Evolutionary conservation across 2,329 filamentous ascomycete species (phyloP).

Genomic region (Ceratocystis papillata): DNA sequence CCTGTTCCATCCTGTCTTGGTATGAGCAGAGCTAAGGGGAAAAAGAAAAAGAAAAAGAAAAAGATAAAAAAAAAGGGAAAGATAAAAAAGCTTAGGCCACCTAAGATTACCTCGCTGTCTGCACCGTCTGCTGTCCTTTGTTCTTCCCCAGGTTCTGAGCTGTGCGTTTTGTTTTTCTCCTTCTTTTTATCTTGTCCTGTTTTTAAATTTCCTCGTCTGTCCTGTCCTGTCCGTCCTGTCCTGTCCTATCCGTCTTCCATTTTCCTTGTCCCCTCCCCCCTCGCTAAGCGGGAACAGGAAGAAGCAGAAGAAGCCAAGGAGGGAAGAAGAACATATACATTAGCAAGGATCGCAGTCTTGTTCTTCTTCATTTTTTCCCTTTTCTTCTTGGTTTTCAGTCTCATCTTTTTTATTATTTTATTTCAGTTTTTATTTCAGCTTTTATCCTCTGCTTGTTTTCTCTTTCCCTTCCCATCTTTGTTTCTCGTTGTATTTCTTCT

Average conservation of each 20-base stretch:
- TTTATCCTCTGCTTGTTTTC: not conserved
- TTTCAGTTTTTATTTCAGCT: conserved; percentile 4
- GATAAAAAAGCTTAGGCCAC: conserved; percentile 11
- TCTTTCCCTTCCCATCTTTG: not conserved
- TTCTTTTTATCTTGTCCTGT: conserved; percentile 3
- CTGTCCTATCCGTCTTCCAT: not conserved
- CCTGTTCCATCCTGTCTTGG: not conserved
- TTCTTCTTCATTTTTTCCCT: conserved; percentile 9
- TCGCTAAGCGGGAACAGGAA: not conserved
- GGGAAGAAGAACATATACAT: not conserved
- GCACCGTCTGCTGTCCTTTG: not conserved
- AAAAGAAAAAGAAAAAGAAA: not conserved
- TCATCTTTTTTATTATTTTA: conserved; percentile 8
- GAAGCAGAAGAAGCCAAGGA: not conserved
- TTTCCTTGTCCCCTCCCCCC: not conserved
- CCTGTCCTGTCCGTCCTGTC: too few relatives aligned
- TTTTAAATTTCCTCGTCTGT: not conserved
- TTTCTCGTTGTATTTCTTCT: conserved; percentile 2
- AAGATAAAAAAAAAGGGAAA: not conserved
- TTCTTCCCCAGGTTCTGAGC: conserved; percentile 12
- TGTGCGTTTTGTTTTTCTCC: conserved; percentile 3
- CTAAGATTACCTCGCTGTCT: not conserved
- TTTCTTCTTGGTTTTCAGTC: not conserved
- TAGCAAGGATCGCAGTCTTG: conserved; percentile 10
- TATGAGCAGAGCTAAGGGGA: not conserved